A percentile compares a stretch with the other conserved stretches of the same genome.
These are phyloP conservation scores for Ceratocystis destructans DNA, from an alignment of 2,329 filamentous ascomycete species.

Conservation along the genomic window DNA sequence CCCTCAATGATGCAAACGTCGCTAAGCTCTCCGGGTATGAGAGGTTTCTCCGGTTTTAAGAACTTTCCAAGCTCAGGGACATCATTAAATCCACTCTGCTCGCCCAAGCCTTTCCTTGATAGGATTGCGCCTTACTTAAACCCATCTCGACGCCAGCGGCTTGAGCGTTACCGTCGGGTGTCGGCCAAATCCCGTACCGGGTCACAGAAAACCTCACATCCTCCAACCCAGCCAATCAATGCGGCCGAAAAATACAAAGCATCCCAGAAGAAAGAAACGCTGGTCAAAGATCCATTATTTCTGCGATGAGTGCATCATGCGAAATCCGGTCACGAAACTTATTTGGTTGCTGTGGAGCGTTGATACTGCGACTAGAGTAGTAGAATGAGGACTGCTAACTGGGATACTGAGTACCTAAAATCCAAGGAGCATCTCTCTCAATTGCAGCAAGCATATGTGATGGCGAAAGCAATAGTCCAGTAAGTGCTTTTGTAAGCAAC, in stretches of 20 bases:
- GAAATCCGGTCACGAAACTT: not conserved
- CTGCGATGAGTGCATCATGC: not conserved
- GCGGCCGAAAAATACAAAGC: constrained; percentile 4
- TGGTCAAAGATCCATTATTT: constrained; percentile 9
- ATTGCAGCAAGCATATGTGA: constrained; percentile 9
- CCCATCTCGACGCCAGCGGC: not conserved
- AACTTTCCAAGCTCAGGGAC: not conserved
- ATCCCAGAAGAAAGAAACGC: not conserved
- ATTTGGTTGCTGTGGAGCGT: not conserved
- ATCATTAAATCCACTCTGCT: not conserved
- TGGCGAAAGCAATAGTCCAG: not conserved
- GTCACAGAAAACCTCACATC: not conserved
- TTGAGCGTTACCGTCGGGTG: not conserved
- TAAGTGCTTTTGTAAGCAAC: not conserved
- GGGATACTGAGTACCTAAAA: not conserved
- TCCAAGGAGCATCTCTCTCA: constrained; percentile 11
- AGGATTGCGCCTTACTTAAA: not conserved
- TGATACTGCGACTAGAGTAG: not conserved
- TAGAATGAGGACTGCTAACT: not conserved
- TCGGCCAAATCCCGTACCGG: not conserved
- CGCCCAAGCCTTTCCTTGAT: not conserved
- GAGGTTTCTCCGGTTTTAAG: not conserved
- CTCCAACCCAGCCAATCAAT: not conserved
- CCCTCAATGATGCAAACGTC: not conserved
- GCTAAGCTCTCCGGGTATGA: not conserved